phyloP scores from a whole-genome alignment of 345 rosid species.

The Eutrema japonicum region DNA sequence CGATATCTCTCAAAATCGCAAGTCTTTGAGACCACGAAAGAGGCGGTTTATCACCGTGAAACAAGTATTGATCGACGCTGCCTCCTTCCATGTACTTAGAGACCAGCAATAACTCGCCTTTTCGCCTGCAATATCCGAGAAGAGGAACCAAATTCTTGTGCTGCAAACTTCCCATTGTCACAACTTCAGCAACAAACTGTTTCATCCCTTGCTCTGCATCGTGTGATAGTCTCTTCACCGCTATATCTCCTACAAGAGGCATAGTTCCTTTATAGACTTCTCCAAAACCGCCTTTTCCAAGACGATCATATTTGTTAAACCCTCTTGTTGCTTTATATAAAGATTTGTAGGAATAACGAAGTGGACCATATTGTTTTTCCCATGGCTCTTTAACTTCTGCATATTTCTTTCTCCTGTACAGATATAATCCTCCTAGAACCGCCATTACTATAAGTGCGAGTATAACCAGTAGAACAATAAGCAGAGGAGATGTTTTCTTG shows the following conservation, averaged over 20 bases:
- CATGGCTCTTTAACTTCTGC: slow-evolving; percentile 61
- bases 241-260: slow-evolving; percentile 48
- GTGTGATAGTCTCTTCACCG: slow-evolving; percentile 59
- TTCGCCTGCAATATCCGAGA: slow-evolving; percentile 54
- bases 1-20: slow-evolving; percentile 49
- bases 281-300: slow-evolving; percentile 68
- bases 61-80: slow-evolving; percentile 52
- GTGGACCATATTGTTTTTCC: slow-evolving; percentile 60
- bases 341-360: slow-evolving; percentile 54
- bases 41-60: slow-evolving; percentile 28
- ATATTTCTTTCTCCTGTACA: slow-evolving; percentile 46
- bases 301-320: slow-evolving; percentile 49
- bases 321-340: slow-evolving; percentile 63
- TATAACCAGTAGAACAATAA: slow-evolving; percentile 37
- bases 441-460: slow-evolving; percentile 17
- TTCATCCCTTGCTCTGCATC: slow-evolving; percentile 55
- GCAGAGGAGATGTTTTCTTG: slow-evolving; percentile 36
- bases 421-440: slow-evolving; percentile 18
- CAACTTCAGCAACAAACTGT: slow-evolving; percentile 53
- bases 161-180: slow-evolving; percentile 48
- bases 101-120: slow-evolving; percentile 54
- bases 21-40: slow-evolving; percentile 54
- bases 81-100: slow-evolving; percentile 59
- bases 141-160: slow-evolving; percentile 55
- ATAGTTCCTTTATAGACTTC: slow-evolving; percentile 54